These are phyloP conservation scores for Juglanconis oblonga DNA, from an alignment of 2,329 filamentous ascomycete genomes.

Conservation along the genomic window DNA sequence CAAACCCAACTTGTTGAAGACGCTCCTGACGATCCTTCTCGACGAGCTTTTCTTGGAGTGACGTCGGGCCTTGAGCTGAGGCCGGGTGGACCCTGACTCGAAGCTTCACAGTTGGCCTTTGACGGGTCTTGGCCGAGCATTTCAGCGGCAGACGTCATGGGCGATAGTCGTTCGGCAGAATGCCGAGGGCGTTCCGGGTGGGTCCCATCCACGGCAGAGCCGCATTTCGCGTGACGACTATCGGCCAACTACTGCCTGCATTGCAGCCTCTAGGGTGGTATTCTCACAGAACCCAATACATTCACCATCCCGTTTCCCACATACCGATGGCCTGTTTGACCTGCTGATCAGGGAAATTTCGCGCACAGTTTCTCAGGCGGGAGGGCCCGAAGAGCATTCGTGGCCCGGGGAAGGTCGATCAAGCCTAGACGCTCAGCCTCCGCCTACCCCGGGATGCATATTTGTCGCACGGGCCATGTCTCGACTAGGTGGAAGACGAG, in stretches of 20 bases:
- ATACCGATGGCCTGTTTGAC: background rate
- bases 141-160: constrained; percentile 20
- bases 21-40: constrained; percentile 1
- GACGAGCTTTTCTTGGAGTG: constrained; percentile 6
- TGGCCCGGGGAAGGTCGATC: background rate
- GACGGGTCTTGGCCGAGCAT: constrained; percentile 12
- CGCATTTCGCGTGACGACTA: constrained; percentile 13
- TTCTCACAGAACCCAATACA: background rate
- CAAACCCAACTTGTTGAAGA: background rate
- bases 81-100: constrained; percentile 5
- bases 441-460: background rate
- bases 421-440: too few species aligned
- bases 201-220: constrained; percentile 12
- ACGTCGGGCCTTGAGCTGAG: constrained; percentile 8
- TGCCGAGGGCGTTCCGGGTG: constrained; percentile 15
- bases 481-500: background rate
- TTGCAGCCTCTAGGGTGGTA: background rate
- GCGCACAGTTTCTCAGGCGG: background rate
- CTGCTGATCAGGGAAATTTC: background rate
- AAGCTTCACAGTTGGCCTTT: background rate
- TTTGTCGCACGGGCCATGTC: background rate
- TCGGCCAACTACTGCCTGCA: background rate
- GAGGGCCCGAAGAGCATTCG: background rate
- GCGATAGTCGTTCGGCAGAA: constrained; percentile 13
- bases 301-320: background rate